Percentiles rank a stretch among this genome's conserved stretches.
Evolutionary conservation across 2,329 filamentous ascomycete species (phyloP).

Genomic region (Teratosphaeria nubilosa): DNA sequence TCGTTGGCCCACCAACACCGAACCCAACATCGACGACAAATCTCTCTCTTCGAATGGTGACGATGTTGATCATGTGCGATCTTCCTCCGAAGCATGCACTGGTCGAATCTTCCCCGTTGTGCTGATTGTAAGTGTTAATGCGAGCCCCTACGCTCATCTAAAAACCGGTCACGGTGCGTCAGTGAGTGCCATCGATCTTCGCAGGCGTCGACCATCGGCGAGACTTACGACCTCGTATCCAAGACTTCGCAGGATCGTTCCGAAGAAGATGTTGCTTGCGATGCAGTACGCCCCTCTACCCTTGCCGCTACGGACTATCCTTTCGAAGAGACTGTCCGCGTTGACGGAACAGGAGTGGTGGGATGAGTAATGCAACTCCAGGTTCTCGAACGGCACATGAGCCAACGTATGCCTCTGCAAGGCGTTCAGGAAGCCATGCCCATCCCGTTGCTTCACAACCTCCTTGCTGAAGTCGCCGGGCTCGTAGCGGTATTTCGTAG

Average conservation of each 20-base stretch:
- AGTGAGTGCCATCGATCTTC: not conserved
- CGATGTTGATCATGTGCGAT: constrained; percentile 34
- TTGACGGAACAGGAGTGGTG: constrained; percentile 40
- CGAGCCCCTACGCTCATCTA: constrained; percentile 24
- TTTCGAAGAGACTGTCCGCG: constrained; percentile 40
- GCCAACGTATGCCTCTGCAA: constrained; percentile 26
- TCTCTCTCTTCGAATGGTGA: constrained; percentile 37
- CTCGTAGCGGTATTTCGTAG: constrained; percentile 10
- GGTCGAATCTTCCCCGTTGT: not conserved
- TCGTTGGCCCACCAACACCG: constrained; percentile 50
- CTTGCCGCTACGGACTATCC: constrained; percentile 33
- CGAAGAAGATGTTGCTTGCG: constrained; percentile 47
- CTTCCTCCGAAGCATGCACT: constrained; percentile 14
- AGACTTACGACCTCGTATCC: constrained; percentile 33
- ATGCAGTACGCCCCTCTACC: constrained; percentile 51
- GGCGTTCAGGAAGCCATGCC: constrained; percentile 10
- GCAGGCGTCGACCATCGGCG: constrained; percentile 1
- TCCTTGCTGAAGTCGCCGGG: constrained; percentile 9
- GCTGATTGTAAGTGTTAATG: constrained; percentile 19
- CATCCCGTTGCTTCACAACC: constrained; percentile 5
- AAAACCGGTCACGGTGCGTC: not conserved
- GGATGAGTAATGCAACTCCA: constrained; percentile 45
- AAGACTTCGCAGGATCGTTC: constrained; percentile 40
- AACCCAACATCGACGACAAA: constrained; percentile 56
- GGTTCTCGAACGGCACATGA: constrained; percentile 47